Evolutionary conservation across 192 early-diverging fungal genomes (phyloP).

Genomic region (Coemansia sp.): DNA sequence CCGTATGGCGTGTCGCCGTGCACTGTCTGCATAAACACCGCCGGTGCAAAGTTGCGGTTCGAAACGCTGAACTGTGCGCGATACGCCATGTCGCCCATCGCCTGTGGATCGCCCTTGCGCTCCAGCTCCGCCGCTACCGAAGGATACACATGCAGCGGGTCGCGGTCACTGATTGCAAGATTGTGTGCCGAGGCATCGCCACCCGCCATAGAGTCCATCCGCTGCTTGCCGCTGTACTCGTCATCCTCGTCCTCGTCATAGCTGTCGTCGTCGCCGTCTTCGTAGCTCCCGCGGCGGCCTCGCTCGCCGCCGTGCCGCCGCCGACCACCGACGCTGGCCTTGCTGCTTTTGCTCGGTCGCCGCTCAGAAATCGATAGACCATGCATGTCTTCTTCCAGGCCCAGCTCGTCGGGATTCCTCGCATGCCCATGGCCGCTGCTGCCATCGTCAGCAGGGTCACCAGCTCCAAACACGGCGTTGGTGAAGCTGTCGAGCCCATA

Average conservation of each 20-base stretch:
- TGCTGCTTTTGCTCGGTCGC: conserved; percentile 11
- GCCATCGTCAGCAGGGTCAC: conserved; percentile 6
- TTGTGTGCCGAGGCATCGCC: conserved; percentile 15
- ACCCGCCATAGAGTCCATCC: conserved; percentile 17
- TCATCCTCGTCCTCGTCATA: conserved; percentile 9
- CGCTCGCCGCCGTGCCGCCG: conserved; percentile 14
- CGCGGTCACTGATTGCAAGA: conserved; percentile 42
- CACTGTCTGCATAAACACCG: conserved; percentile 72
- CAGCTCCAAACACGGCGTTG: conserved; percentile 17
- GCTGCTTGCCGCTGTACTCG: conserved; percentile 12
- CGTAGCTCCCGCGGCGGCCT: conserved; percentile 2
- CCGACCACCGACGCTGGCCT: conserved; percentile 3
- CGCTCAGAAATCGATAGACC: conserved; percentile 12
- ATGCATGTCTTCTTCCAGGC: conserved; percentile 8
- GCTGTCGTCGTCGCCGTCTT: conserved; percentile 6
- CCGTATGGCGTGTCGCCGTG: conserved; percentile 82
- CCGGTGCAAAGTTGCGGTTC: conserved; percentile 61
- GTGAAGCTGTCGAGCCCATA: conserved; percentile 49
- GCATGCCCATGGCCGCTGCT: conserved; percentile 8
- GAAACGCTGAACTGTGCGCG: conserved; percentile 49
- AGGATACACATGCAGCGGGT: conserved; percentile 42
- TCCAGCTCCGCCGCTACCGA: conserved; percentile 43
- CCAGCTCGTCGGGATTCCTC: conserved; percentile 16
- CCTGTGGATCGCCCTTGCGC: conserved; percentile 23
- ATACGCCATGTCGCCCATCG: conserved; percentile 41